Percentiles rank a stretch among this genome's conserved stretches.
Evolutionary conservation across 768 basidiomycete species (phyloP).

Genomic region (Multifurca ochricompacta): DNA sequence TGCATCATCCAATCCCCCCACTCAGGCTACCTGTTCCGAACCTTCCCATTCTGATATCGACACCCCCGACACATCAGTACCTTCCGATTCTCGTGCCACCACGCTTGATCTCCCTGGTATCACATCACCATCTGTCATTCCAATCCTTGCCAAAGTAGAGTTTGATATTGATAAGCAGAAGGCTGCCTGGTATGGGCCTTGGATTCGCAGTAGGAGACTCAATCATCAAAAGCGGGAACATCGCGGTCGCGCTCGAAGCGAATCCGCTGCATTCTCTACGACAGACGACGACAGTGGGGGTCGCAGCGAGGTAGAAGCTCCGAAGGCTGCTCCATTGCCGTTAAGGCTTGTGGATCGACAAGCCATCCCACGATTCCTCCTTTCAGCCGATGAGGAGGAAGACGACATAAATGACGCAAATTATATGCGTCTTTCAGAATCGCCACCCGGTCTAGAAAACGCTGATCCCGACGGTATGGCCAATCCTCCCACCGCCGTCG

Average conservation of each 20-base stretch:
- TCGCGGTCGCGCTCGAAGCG: slow-evolving; percentile 12
- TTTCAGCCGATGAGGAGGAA: slow-evolving; percentile 20
- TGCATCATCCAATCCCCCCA: slow-evolving; percentile 41
- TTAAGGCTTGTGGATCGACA: slow-evolving; percentile 42
- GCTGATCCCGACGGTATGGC: slow-evolving; percentile 34
- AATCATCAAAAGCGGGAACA: slow-evolving; percentile 48
- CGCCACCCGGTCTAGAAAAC: slow-evolving; percentile 25
- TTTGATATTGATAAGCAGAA: slow-evolving; percentile 82
- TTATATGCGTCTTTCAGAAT: slow-evolving; percentile 17
- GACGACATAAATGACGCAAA: slow-evolving; percentile 16
- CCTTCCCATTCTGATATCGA: slow-evolving; percentile 21
- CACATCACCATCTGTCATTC: slow-evolving; percentile 55
- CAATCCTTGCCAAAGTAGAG: slow-evolving; percentile 88
- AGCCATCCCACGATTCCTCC: slow-evolving; percentile 25
- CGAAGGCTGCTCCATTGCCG: slow-evolving; percentile 35
- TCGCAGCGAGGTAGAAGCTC: slow-evolving; percentile 22
- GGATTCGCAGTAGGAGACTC: slow-evolving; percentile 57
- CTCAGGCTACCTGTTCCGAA: slow-evolving; percentile 25
- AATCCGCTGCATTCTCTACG: background rate
- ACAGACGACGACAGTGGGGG: slow-evolving; percentile 22
- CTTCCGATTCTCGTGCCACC: slow-evolving; percentile 34
- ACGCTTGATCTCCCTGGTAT: slow-evolving; percentile 63
- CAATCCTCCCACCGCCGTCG: slow-evolving; percentile 30
- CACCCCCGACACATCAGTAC: slow-evolving; percentile 26
- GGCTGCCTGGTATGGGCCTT: slow-evolving; percentile 83